Conservation (phyloP, 257 asterid genomes). For the Solanum chaucha region DNA sequence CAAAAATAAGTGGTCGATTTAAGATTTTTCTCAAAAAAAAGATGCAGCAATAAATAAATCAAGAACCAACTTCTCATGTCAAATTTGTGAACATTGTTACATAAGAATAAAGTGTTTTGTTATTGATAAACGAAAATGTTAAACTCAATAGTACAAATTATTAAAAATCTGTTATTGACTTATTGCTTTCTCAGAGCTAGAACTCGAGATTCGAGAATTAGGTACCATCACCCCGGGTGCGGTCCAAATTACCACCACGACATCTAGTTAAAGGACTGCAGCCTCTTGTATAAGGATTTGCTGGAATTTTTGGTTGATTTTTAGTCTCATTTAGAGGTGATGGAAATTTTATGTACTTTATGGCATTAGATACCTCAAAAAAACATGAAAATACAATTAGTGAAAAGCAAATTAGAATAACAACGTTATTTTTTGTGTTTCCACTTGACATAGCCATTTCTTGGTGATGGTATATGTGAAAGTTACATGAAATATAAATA, state of each 20-base stretch:
- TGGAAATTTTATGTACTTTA: background rate
- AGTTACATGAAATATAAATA: background rate
- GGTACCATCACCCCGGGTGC: background rate
- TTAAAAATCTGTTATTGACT: background rate
- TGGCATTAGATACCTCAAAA: background rate
- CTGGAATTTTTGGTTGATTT: background rate
- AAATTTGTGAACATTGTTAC: background rate
- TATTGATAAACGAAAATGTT: background rate
- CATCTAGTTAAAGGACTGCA: background rate
- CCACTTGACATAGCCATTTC: background rate
- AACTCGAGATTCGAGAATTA: background rate
- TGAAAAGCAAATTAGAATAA: background rate
- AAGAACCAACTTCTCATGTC: background rate
- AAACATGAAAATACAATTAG: background rate
- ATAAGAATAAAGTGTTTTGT: background rate
- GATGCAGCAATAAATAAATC: background rate
- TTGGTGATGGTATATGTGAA: background rate
- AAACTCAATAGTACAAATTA: background rate
- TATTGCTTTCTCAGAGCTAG: background rate
- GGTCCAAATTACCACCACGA: background rate
- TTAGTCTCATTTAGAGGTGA: background rate
- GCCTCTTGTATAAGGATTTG: background rate
- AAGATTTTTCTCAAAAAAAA: background rate
- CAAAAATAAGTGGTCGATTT: background rate
- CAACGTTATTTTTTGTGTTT: background rate